Evolutionary conservation across 441 rosid species (phyloP), one percentile per base, ranked within the genome.

Genomic region (Lepidium campestre): DNA sequence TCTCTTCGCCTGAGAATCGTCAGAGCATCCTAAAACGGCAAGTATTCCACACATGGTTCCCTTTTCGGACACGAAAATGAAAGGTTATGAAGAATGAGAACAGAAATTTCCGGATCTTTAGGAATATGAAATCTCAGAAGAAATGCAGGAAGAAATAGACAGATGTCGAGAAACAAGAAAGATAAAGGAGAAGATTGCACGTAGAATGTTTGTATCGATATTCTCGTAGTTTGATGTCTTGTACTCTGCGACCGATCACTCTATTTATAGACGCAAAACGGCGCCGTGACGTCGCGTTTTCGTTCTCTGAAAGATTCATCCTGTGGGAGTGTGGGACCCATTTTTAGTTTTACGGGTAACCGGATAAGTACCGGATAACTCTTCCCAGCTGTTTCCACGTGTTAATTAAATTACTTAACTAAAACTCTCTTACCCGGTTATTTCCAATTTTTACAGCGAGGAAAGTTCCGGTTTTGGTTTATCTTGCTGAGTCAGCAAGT

Each of bases 1-100:
- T 79, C 98, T 82, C 66, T 86, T 89, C 29, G 97, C 87, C 82
- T 84, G 93, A 76, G 96, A 89, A 62, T 87, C 91, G 57, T 88
- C 89, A 13, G 91, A 84, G 71, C 96, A 92, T 65, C 98, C 98
- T 25, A 90, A 80, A 67, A 92, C 87, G 40, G 96, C 98, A 42
- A 92, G 85, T 32, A 92, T 92, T 34, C 98, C 98, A 76, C 98
- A 89, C 98, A 92, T 92, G 19, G 5, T 75, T 45, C 78, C 6
- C 18, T 56, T 40, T 29, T 23, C 0, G 19, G 17, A 56, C 8
- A 0, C 7, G 20, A 44, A 40, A 67, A 27, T 52, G 44, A 14
- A 49, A 40, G 15, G 52, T 41, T 20, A 7, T 5, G 14, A 5
- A 22, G 34, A 31, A 31, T 9, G 42, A 45, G 14, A 20, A 22